A percentile compares a stretch with the other conserved stretches of the same genome.
These are phyloP conservation scores for Termitomyces sp. DNA, from an alignment of 768 basidiomycete species.

Conservation along the genomic window DNA sequence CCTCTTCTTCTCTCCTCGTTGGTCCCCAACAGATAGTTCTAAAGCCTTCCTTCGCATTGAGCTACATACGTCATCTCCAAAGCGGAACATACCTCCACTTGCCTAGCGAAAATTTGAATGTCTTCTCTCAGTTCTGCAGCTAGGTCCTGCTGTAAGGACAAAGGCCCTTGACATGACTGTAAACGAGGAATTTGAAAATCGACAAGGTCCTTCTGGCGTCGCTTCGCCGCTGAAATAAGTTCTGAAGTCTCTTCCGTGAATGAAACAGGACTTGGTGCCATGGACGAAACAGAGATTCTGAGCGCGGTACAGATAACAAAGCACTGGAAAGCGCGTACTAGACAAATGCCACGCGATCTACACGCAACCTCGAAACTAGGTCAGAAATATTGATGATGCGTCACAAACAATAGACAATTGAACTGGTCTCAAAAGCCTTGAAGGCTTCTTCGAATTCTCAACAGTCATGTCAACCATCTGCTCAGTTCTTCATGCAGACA, in stretches of 20 bases:
- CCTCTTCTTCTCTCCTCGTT: constrained; percentile 49
- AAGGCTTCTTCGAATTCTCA: too few species aligned
- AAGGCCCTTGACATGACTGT: constrained; percentile 60
- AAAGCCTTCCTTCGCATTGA: constrained; percentile 42
- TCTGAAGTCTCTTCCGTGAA: constrained; percentile 47
- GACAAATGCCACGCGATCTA: background rate
- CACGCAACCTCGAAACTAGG: background rate
- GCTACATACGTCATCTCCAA: constrained; percentile 11
- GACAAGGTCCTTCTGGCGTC: constrained; percentile 58
- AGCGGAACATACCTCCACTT: constrained; percentile 57
- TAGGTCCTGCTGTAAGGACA: constrained; percentile 65
- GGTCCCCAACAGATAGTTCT: constrained; percentile 69
- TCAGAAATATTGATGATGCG: background rate
- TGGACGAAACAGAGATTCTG: constrained; percentile 16
- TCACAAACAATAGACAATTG: background rate
- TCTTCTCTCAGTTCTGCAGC: constrained; percentile 77
- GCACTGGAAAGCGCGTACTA: background rate
- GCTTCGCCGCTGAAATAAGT: constrained; percentile 46
- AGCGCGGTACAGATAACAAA: background rate
- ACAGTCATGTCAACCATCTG: too few species aligned
- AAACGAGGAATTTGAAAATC: constrained; percentile 76
- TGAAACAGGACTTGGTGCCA: constrained; percentile 59
- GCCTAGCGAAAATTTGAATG: constrained; percentile 51
- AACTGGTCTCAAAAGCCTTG: background rate
- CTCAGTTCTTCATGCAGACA: too few species aligned